Conservation (phyloP, 2,329 filamentous ascomycete genomes). For the Neurospora sp. region DNA sequence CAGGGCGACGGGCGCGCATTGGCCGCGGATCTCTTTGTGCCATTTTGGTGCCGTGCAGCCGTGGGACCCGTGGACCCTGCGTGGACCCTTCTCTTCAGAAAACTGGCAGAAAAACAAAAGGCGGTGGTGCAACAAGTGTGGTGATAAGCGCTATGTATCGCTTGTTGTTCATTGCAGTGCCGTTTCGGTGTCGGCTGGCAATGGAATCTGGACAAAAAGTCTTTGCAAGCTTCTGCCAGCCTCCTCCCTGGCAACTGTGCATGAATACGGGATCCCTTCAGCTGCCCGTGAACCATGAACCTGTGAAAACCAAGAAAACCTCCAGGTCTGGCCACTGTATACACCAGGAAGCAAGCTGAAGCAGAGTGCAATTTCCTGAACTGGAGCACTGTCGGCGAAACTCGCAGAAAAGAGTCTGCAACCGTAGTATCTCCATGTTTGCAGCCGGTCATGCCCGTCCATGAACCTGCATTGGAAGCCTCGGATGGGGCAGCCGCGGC, state of each 20-base stretch:
- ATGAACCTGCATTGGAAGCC: neutral
- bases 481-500: neutral
- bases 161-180: neutral
- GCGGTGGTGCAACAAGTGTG: neutral
- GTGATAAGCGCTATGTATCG: neutral
- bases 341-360: neutral
- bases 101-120: neutral
- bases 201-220: neutral
- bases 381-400: neutral
- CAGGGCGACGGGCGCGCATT: neutral
- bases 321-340: neutral
- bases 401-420: neutral
- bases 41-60: neutral
- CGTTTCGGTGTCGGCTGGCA: neutral
- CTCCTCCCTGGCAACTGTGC: neutral
- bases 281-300: neutral
- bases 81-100: neutral
- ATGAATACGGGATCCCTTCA: neutral
- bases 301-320: neutral
- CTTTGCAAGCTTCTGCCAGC: neutral
- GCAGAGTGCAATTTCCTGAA: neutral
- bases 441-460: neutral
- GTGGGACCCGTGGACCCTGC: neutral
- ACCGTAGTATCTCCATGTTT: neutral
- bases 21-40: neutral